A percentile compares a stretch with the other conserved stretches of the same genome.
phyloP scores from a whole-genome alignment of 306 rosid genomes.

The Vicia villosa region DNA sequence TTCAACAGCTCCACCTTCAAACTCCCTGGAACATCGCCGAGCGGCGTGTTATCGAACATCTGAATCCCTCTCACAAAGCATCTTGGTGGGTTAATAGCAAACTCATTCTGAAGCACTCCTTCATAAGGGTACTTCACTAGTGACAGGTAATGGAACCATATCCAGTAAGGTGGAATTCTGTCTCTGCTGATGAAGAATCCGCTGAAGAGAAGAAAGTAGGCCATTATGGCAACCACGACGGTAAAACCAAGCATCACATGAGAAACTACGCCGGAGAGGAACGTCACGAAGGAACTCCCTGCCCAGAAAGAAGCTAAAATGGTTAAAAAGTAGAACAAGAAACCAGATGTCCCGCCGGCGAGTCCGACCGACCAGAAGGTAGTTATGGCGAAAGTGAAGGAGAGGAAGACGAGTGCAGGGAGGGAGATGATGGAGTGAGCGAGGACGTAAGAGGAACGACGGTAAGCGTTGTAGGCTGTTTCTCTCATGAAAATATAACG shows the following conservation, averaged over 20 bases:
- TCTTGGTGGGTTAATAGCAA: conserved; percentile 37
- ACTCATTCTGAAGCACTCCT: conserved; percentile 80
- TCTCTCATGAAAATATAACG: conserved; percentile 97
- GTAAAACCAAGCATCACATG: conserved; percentile 93
- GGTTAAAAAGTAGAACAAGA: conserved; percentile 58
- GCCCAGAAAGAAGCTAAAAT: conserved; percentile 76
- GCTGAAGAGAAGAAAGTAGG: conserved; percentile 81
- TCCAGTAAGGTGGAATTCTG: conserved; percentile 77
- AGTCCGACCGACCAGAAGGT: conserved; percentile 87
- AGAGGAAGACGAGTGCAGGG: conserved; percentile 67
- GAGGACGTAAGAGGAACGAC: conserved; percentile 83
- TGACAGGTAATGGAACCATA: conserved; percentile 87
- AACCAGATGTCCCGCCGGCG: conserved; percentile 60
- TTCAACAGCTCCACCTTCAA: conserved; percentile 59
- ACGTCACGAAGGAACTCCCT: conserved; percentile 87
- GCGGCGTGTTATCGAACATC: conserved; percentile 78
- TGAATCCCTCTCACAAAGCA: conserved; percentile 81
- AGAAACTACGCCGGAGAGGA: conserved; percentile 73
- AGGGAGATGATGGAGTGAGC: conserved; percentile 70
- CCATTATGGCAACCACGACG: conserved; percentile 77
- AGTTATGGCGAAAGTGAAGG: conserved; percentile 63
- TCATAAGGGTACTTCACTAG: conserved; percentile 93
- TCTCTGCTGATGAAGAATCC: conserved; percentile 83
- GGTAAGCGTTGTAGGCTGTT: conserved; percentile 89
- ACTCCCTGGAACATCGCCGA: conserved; percentile 47